A percentile compares a stretch with the other conserved stretches of the same genome.
These are phyloP conservation scores for Heterobasidion occidentale DNA, from an alignment of 1,284 basidiomycete genomes.

Conservation along the genomic window DNA sequence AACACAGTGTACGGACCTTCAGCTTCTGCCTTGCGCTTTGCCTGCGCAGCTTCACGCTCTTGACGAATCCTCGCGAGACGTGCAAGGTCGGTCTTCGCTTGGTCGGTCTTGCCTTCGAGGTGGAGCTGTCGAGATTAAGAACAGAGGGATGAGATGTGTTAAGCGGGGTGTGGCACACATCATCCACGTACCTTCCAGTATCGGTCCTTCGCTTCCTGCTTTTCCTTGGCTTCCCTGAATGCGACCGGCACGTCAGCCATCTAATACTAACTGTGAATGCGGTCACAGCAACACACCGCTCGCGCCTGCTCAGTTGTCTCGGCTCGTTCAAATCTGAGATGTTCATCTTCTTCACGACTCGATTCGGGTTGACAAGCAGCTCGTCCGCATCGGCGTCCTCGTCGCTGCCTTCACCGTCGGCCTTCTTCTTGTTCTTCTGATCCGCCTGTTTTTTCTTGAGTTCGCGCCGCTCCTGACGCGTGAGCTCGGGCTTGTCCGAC, in stretches of 20 bases:
- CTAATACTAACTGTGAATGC: conserved; percentile 4
- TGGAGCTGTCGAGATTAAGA: conserved; percentile 42
- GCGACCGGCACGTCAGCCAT: background rate
- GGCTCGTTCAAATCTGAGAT: conserved; percentile 54
- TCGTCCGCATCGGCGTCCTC: conserved; percentile 48
- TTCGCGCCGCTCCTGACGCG: conserved; percentile 59
- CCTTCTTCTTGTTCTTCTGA: conserved; percentile 33
- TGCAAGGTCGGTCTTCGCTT: conserved; percentile 82
- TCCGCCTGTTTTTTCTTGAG: conserved; percentile 65
- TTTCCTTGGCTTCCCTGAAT: conserved; percentile 79
- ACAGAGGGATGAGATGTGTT: conserved; percentile 6
- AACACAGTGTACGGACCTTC: conserved; percentile 46
- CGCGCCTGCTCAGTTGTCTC: conserved; percentile 54
- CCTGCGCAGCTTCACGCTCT: conserved; percentile 79
- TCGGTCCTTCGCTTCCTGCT: conserved; percentile 77
- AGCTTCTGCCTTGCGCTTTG: conserved; percentile 78
- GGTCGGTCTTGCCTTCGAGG: conserved; percentile 74
- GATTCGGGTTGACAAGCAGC: conserved; percentile 63
- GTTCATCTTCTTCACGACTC: conserved; percentile 55
- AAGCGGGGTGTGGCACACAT: background rate
- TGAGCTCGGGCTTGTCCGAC: conserved; percentile 36
- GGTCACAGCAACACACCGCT: conserved; percentile 41
- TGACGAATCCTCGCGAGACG: conserved; percentile 81
- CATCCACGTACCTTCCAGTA: conserved; percentile 67
- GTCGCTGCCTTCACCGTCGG: conserved; percentile 31